Evolutionary conservation across 108 stramenopile genomes (phyloP), one percentile per base, ranked within the genome.

Genomic region (Schizochytrium sp.): DNA sequence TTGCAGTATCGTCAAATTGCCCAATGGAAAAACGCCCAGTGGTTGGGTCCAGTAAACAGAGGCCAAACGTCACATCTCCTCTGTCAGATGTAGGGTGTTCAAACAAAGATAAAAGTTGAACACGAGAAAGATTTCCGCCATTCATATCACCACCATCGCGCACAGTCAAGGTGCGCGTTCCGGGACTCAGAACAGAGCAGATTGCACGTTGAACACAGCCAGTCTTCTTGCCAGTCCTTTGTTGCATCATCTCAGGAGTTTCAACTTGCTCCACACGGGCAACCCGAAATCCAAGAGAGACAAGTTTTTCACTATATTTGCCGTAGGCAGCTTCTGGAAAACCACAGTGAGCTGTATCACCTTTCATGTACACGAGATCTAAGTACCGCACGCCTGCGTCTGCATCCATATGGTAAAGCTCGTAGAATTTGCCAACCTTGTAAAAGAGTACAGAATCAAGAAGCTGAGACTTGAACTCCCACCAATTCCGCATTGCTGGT

Each of bases 231-330:
- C 88, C 87, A 53, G 98, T 98, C 59, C 98, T 94, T 69, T 93
- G 92, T 89, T 96, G 96, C 87, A 99, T 90, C 89, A 72, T 88
- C 10, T 97, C 98, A 58, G 99, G 98, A 4, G 98, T 99, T 91
- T 99, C 99, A 38, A 98, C 98, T 92, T 99, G 99, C 94, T 99
- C 99, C 53, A 99, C 97, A 47, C 99, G 96, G 5, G 98, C 97
- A 56, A 99, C 98, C 76, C 97, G 96, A 92, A 96, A 98, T 40
- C 99, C 99, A 46, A 96, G 96, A 10, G 93, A 90, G 46, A 99
- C 98, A 69, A 99, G 91, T 61, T 90, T 92, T 56, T 95, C 95
- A 47, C 96, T 94, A 61, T 97, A 93, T 46, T 93, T 95, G 3
- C 96, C 98, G 83, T 97, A 99, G 47, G 93, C 94, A 4, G 94